Percentiles rank a stretch among this genome's conserved stretches.
Conservation (phyloP, 345 rosid genomes). For the Noccaea caerulescens region DNA sequence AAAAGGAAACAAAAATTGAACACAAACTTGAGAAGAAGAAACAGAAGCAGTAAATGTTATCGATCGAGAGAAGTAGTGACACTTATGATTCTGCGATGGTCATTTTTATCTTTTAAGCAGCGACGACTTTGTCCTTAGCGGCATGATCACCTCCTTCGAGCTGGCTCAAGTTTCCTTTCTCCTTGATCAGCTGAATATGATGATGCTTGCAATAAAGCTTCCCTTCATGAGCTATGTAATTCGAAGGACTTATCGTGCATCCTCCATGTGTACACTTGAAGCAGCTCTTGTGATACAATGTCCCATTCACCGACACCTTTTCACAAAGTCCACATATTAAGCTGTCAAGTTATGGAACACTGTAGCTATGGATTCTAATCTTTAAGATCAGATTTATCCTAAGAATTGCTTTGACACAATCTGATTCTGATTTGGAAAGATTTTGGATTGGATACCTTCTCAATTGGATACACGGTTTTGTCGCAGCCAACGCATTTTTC, state of each 20-base stretch:
- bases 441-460: conserved; percentile 59
- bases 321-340: conserved; percentile 4
- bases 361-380: not conserved
- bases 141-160: conserved; percentile 73
- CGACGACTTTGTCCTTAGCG: conserved; percentile 46
- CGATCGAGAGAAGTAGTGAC: not conserved
- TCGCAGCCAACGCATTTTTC: conserved; percentile 90
- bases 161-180: conserved; percentile 95
- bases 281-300: conserved; percentile 93
- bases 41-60: conserved; percentile 24
- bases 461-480: conserved; percentile 88
- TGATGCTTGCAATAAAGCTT: conserved; percentile 97
- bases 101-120: conserved; percentile 37
- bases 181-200: conserved; percentile 88
- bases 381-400: not conserved
- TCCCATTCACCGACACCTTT: conserved; percentile 95
- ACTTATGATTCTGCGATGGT: conserved; percentile 21
- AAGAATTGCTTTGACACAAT: not conserved
- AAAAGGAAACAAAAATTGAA: not conserved
- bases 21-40: conserved; percentile 33
- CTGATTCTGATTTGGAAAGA: not conserved
- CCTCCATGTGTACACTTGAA: conserved; percentile 99
- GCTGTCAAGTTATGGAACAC: conserved; percentile 3
- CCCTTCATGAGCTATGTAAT: conserved; percentile 95
- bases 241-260: conserved; percentile 89